Evolutionary conservation across 192 early-diverging fungal genomes (phyloP).

Genomic region (Coemansia biformis): DNA sequence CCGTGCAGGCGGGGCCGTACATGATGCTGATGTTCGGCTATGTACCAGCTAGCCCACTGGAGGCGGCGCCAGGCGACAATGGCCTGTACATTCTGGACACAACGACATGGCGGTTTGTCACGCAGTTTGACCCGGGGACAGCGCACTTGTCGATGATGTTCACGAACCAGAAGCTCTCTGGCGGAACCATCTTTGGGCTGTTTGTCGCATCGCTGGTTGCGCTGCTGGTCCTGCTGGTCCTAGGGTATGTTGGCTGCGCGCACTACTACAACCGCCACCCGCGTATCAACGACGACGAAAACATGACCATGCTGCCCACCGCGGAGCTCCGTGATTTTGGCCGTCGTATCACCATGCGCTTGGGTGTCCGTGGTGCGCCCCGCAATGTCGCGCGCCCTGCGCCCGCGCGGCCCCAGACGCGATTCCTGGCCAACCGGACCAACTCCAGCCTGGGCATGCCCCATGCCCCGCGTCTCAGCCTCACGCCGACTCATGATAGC

Average conservation of each 20-base stretch:
- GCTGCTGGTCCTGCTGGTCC: conserved; percentile 25
- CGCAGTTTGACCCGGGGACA: conserved; percentile 26
- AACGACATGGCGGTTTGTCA: conserved; percentile 30
- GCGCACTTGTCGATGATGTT: conserved; percentile 22
- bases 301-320: conserved; percentile 22
- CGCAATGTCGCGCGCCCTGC: not conserved
- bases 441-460: conserved; percentile 4
- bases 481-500: conserved; percentile 8
- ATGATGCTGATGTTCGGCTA: conserved; percentile 42
- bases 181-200: conserved; percentile 46
- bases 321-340: conserved; percentile 35
- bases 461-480: conserved; percentile 8
- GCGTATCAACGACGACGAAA: conserved; percentile 23
- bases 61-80: conserved; percentile 12
- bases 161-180: conserved; percentile 15
- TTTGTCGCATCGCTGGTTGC: conserved; percentile 29
- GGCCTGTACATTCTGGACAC: conserved; percentile 46
- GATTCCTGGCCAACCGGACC: conserved; percentile 1
- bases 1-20: conserved; percentile 36
- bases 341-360: conserved; percentile 24
- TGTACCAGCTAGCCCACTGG: not conserved
- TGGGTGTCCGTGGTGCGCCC: conserved; percentile 19
- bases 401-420: not conserved
- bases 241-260: conserved; percentile 31
- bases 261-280: conserved; percentile 47